A percentile compares a stretch with the other conserved stretches of the same genome.
Evolutionary conservation across 176 grass and related monocot species (phyloP).

Genomic region (Carex parvula): DNA sequence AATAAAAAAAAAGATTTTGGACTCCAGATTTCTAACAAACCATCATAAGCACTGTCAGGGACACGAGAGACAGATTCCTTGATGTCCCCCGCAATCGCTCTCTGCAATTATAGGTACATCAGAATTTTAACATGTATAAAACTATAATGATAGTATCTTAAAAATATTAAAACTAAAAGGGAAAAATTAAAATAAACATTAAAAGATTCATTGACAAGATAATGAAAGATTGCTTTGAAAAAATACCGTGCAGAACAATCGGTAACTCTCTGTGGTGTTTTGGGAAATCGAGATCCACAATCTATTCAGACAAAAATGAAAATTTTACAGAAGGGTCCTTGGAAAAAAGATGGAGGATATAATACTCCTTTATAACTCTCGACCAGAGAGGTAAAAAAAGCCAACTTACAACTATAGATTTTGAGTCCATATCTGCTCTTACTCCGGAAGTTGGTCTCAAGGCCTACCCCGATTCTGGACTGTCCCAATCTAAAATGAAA

Average conservation of each 20-base stretch:
- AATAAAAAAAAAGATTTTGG: neutral
- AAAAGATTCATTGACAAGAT: neutral
- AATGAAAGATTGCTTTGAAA: conserved; percentile 21
- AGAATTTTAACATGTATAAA: conserved; percentile 15
- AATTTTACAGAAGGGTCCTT: neutral
- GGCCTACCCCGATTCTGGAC: neutral
- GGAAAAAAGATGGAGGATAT: neutral
- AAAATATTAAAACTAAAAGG: conserved; percentile 19
- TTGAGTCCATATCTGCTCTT: neutral
- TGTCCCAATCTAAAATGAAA: neutral
- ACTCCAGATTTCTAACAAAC: conserved; percentile 32
- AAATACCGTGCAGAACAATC: conserved; percentile 79
- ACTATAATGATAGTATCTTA: conserved; percentile 16
- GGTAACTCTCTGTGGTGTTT: conserved; percentile 94
- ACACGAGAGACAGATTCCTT: conserved; percentile 96
- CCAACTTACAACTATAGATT: neutral
- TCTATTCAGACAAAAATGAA: conserved; percentile 49
- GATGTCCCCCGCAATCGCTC: conserved; percentile 91
- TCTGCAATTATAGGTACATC: conserved; percentile 37
- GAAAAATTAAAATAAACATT: neutral
- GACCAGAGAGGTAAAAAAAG: neutral
- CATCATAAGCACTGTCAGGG: conserved; percentile 94
- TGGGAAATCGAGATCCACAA: conserved; percentile 72
- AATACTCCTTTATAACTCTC: neutral
- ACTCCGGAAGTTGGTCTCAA: neutral